These are phyloP conservation scores for Rutstroemia sp. DNA, from an alignment of 2,329 filamentous ascomycete genomes.

Conservation along the genomic window DNA sequence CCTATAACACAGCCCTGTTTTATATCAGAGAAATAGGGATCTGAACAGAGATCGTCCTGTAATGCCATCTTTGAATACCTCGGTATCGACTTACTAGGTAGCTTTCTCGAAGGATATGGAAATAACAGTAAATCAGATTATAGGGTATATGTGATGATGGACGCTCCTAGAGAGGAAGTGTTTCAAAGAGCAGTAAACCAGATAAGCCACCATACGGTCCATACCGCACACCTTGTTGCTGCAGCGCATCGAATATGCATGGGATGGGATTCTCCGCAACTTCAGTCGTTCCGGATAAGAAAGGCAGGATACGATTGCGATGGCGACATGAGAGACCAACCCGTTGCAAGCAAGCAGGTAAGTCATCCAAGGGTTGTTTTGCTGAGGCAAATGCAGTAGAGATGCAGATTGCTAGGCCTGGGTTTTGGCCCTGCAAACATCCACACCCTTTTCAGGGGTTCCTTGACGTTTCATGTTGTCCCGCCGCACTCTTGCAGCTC, in stretches of 20 bases:
- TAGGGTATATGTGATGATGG: no score
- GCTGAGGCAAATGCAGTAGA: neutral
- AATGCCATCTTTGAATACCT: no score
- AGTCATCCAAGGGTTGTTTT: neutral
- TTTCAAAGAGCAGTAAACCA: neutral
- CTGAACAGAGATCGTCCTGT: no score
- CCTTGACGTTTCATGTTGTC: slow-evolving; percentile 1
- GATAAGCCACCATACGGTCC: slow-evolving; percentile 4
- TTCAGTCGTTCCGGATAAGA: neutral
- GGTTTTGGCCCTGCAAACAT: neutral
- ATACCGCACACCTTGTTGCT: neutral
- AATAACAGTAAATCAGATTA: no score
- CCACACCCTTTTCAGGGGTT: neutral
- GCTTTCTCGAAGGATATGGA: no score
- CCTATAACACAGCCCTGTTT: no score
- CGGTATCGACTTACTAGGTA: no score
- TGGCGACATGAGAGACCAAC: neutral
- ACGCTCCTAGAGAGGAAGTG: neutral
- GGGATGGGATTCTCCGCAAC: neutral
- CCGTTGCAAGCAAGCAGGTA: neutral
- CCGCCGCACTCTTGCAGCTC: neutral
- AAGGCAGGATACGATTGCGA: neutral
- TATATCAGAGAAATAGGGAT: neutral
- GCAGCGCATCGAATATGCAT: neutral
- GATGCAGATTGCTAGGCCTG: neutral